These are phyloP conservation scores for Lathyrus aphaca DNA, from an alignment of 306 rosid species.

Conservation along the genomic window DNA sequence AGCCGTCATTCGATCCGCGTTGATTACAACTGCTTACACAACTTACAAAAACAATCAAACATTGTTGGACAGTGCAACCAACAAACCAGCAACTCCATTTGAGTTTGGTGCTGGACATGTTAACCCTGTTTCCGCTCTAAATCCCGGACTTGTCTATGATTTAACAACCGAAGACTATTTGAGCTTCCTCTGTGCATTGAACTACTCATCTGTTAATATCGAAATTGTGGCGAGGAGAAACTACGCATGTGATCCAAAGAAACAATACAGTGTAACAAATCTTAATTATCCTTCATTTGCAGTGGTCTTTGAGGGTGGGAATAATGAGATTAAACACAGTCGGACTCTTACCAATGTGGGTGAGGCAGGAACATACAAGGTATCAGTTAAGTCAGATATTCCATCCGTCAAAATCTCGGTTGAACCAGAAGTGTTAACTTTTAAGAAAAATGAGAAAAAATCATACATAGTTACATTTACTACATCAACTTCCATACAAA, in stretches of 20 bases:
- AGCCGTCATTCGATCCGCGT: slow-evolving; percentile 72
- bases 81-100: slow-evolving; percentile 66
- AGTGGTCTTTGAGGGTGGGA: slow-evolving; percentile 45
- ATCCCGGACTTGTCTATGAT: slow-evolving; percentile 86
- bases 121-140: slow-evolving; percentile 64
- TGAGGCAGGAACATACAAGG: slow-evolving; percentile 60
- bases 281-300: slow-evolving; percentile 79
- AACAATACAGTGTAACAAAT: slow-evolving; percentile 55
- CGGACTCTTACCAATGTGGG: slow-evolving; percentile 79
- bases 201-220: slow-evolving; percentile 51
- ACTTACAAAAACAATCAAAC: slow-evolving; percentile 49
- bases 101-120: slow-evolving; percentile 57
- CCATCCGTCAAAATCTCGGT: slow-evolving; percentile 51
- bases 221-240: slow-evolving; percentile 51
- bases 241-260: slow-evolving; percentile 50
- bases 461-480: slow-evolving; percentile 57
- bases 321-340: slow-evolving; percentile 41
- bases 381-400: slow-evolving; percentile 33
- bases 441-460: slow-evolving; percentile 64
- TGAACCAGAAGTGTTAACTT: slow-evolving; percentile 62
- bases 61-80: slow-evolving; percentile 53
- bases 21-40: slow-evolving; percentile 78
- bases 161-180: slow-evolving; percentile 63
- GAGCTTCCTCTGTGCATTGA: slow-evolving; percentile 65
- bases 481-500: background rate